phyloP scores from a whole-genome alignment of 805 yeast genomes.

The Yamadazyma insecticola region DNA sequence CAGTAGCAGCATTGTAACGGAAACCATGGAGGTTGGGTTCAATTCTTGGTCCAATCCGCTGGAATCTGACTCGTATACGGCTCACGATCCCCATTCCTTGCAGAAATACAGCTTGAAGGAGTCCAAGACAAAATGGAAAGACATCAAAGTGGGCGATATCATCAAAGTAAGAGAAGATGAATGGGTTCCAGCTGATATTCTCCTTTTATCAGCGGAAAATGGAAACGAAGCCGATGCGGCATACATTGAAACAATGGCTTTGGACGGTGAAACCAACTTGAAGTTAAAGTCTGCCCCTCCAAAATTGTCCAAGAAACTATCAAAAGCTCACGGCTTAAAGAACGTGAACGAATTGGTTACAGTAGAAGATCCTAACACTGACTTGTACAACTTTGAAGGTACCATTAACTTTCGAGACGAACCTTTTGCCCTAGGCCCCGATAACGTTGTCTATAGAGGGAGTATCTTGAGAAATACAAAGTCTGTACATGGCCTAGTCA shows the following conservation, averaged over 20 bases:
- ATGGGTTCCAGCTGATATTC: slow-evolving; percentile 90
- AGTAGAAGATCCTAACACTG: slow-evolving; percentile 88
- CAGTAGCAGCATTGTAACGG: slow-evolving; percentile 37
- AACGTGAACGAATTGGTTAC: slow-evolving; percentile 51
- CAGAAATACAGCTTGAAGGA: slow-evolving; percentile 28
- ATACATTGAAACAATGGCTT: slow-evolving; percentile 91
- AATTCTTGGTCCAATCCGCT: background rate
- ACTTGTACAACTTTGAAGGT: slow-evolving; percentile 90
- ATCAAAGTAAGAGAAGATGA: slow-evolving; percentile 72
- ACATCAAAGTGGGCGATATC: slow-evolving; percentile 84
- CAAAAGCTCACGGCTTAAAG: slow-evolving; percentile 47
- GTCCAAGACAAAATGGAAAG: slow-evolving; percentile 56
- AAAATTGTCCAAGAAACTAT: slow-evolving; percentile 51
- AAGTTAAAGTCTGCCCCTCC: slow-evolving; percentile 69
- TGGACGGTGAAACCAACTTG: slow-evolving; percentile 95
- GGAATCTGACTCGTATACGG: background rate
- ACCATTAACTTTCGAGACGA: slow-evolving; percentile 42
- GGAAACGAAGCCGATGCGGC: slow-evolving; percentile 56
- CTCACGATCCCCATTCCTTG: slow-evolving; percentile 9
- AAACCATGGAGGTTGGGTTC: slow-evolving; percentile 21
- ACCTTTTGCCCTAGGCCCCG: slow-evolving; percentile 62
- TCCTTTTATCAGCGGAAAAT: slow-evolving; percentile 61
- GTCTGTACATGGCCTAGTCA: slow-evolving; percentile 68
- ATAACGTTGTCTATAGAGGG: slow-evolving; percentile 87
- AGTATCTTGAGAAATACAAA: slow-evolving; percentile 83